These are phyloP conservation scores for Yamadazyma spencermartinsiae DNA, from an alignment of 1,139 yeast species.

Conservation along the genomic window DNA sequence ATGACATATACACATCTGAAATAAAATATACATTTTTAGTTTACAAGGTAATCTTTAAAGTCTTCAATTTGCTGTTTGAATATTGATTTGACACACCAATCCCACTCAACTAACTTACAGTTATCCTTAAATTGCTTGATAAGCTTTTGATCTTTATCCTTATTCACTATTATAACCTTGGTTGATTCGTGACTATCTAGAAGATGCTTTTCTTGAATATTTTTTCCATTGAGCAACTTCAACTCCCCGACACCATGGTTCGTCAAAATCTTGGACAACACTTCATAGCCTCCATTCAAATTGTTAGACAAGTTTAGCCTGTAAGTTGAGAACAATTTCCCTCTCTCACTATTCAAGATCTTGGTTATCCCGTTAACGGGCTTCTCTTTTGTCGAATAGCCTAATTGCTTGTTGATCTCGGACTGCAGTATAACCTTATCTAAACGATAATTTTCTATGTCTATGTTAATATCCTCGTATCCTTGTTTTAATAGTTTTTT, in stretches of 20 bases:
- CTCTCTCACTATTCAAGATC: constrained; percentile 18
- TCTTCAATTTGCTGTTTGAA: constrained; percentile 45
- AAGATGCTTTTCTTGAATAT: constrained; percentile 10
- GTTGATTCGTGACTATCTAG: constrained; percentile 9
- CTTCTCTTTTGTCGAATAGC: constrained; percentile 18
- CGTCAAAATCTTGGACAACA: constrained; percentile 58
- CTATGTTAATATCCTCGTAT: constrained; percentile 20
- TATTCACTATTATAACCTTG: constrained; percentile 36
- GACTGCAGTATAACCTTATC: constrained; percentile 33
- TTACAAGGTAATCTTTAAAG: constrained; percentile 21
- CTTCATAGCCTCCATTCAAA: constrained; percentile 66
- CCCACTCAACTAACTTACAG: constrained; percentile 57
- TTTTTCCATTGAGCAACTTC: constrained; percentile 17
- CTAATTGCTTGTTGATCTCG: constrained; percentile 37
- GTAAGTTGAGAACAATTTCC: constrained; percentile 45
- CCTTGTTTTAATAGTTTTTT: constrained; percentile 28
- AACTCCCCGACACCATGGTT: constrained; percentile 61
- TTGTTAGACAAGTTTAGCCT: constrained; percentile 59
- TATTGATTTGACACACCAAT: constrained; percentile 64
- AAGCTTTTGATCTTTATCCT: constrained; percentile 44
- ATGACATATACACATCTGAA: neutral
- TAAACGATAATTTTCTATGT: constrained; percentile 34
- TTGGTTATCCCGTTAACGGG: constrained; percentile 13
- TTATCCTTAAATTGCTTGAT: constrained; percentile 37
- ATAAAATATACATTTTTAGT: constrained; percentile 1